Base-by-base conservation (phyloP, 768 basidiomycete species). In the Suillus tomentosus region DNA sequence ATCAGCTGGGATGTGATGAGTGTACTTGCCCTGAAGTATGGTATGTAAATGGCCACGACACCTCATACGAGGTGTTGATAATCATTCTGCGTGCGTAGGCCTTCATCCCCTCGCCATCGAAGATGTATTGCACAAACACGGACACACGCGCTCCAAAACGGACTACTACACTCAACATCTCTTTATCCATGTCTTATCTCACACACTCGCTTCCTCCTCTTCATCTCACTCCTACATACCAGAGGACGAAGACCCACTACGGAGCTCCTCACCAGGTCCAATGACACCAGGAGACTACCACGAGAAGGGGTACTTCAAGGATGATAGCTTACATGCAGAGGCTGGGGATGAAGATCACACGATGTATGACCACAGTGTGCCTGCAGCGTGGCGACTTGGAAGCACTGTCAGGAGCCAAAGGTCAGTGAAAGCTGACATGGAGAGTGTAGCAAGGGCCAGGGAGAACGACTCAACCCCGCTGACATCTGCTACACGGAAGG, bases 131-230 rank as follows among this genome's bases (percentile, higher is more conserved):
- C 83, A 87, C 65, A 79, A 82, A 40, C 79, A 83, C 42, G 77
- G 79, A 22, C 81, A 83, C 43, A 81, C 78, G 36, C 83, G 88
- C 56, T 89, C 88, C 8, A 88, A 91, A 74, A 83, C 82, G 13
- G 89, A 91, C 70, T 92, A 91, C 71, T 92, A 88, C 75, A 65
- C 74, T 17, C 81, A 84, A 64, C 90, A 92, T 69, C 82, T 93
- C 24, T 92, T 92, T 77, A 76, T 91, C 43, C 84, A 86, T 22
- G 76, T 90, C 40, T 80, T 92, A 27, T 84, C 84, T 65, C 91
- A 93, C 70, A 80, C 86, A 54, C 78, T 91, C 34, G 73, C 70
- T 24, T 55, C 62, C 31, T 27, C 27, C 3, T 56, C 43, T 14
- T 37, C 43, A 5, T 59, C 54, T 43, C 61, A 68, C n/a, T 67